A percentile compares a stretch with the other conserved stretches of the same genome.
Evolutionary conservation across 2,329 filamentous ascomycete species (phyloP).

Genomic region (Colletotrichum destructivum): DNA sequence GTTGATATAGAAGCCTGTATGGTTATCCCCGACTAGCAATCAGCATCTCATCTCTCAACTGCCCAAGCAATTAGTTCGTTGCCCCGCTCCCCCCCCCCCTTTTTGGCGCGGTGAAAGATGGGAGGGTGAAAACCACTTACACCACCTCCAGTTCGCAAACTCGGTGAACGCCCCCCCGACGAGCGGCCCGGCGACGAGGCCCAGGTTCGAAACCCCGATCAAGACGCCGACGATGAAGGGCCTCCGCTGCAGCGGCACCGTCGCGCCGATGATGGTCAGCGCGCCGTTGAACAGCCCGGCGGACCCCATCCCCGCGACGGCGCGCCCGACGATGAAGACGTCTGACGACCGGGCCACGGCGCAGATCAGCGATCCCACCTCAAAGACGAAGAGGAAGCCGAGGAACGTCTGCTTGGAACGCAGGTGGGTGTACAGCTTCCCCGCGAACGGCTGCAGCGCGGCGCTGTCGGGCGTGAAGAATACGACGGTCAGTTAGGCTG

Average conservation of each 20-base stretch:
- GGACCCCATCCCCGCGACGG: slow-evolving; percentile 62
- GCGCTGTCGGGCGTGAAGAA: slow-evolving; percentile 51
- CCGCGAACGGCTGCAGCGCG: slow-evolving; percentile 66
- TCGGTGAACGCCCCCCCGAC: slow-evolving; percentile 59
- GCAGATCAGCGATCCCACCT: slow-evolving; percentile 63
- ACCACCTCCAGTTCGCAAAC: slow-evolving; percentile 60
- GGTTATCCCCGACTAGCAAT: too few relatives aligned
- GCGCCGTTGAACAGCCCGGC: slow-evolving; percentile 59
- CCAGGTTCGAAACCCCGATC: slow-evolving; percentile 55
- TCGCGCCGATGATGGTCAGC: slow-evolving; percentile 52
- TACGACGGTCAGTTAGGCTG: background rate
- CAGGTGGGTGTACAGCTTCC: slow-evolving; percentile 65
- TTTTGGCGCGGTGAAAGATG: too few relatives aligned
- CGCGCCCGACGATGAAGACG: slow-evolving; percentile 66
- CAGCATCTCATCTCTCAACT: too few relatives aligned
- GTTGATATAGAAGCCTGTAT: slow-evolving; percentile 62
- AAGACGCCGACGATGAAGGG: slow-evolving; percentile 42
- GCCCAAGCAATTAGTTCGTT: too few relatives aligned
- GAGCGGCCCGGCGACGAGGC: slow-evolving; percentile 63
- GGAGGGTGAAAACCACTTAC: slow-evolving; percentile 45
- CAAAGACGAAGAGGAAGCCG: slow-evolving; percentile 51
- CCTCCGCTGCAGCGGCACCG: slow-evolving; percentile 48
- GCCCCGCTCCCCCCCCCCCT: too few relatives aligned
- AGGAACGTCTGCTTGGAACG: slow-evolving; percentile 49
- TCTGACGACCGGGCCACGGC: slow-evolving; percentile 59